Percentiles rank a stretch among this genome's conserved stretches.
Conservation (phyloP, 2,329 filamentous ascomycete genomes). For the Chaetothyriales sp. region DNA sequence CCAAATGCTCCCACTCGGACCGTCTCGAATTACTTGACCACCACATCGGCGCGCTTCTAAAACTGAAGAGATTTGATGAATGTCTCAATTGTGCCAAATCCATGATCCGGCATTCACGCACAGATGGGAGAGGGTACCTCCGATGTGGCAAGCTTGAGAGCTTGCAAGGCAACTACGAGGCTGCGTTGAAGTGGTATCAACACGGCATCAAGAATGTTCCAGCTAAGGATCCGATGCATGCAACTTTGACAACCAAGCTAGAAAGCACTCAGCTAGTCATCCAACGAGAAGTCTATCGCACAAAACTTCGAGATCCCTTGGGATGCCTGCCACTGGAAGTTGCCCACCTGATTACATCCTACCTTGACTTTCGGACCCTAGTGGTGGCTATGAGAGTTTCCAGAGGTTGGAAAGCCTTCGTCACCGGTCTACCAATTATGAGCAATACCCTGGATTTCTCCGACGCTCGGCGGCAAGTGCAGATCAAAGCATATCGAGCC, state of each 20-base stretch:
- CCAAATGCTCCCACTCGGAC: slow-evolving; percentile 2
- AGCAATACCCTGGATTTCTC: slow-evolving; percentile 37
- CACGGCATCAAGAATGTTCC: slow-evolving; percentile 41
- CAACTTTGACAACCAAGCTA: slow-evolving; percentile 5
- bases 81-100: slow-evolving; percentile 42
- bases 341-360: slow-evolving; percentile 34
- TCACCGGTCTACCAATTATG: slow-evolving; percentile 37
- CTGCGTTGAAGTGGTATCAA: slow-evolving; percentile 41
- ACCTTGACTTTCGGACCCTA: slow-evolving; percentile 37
- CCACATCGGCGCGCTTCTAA: slow-evolving; percentile 25
- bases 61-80: slow-evolving; percentile 34
- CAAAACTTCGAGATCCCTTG: slow-evolving; percentile 33
- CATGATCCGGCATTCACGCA: slow-evolving; percentile 38
- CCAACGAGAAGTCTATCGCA: slow-evolving; percentile 16
- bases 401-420: slow-evolving; percentile 38
- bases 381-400: slow-evolving; percentile 39
- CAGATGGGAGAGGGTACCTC: slow-evolving; percentile 43
- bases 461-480: slow-evolving; percentile 29
- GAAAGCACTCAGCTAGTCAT: slow-evolving; percentile 33
- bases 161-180: slow-evolving; percentile 34
- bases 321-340: slow-evolving; percentile 40
- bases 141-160: slow-evolving; percentile 36
- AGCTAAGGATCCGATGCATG: slow-evolving; percentile 19
- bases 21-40: slow-evolving; percentile 24
- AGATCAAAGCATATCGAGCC: slow-evolving; percentile 17